phyloP scores from a whole-genome alignment of 192 early-diverging fungal genomes.

The Gonapodya sp. region DNA sequence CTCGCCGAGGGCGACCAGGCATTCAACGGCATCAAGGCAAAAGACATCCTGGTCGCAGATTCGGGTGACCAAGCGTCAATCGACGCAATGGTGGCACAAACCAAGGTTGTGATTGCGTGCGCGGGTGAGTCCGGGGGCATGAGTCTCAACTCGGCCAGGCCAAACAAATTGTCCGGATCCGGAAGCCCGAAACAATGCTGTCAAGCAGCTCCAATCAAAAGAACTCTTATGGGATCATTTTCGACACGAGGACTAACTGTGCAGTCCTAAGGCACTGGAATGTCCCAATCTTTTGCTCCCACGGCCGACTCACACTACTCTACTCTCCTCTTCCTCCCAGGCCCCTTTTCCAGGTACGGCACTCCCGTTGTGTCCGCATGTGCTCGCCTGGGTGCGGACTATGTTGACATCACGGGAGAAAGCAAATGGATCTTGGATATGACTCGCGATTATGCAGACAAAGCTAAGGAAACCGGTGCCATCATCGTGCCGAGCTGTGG shows the following conservation, averaged over 20 bases:
- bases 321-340: not conserved
- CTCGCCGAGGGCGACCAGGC: not conserved
- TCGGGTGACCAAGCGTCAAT: not conserved
- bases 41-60: not conserved
- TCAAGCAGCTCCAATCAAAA: too few relatives aligned
- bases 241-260: too few relatives aligned
- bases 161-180: not conserved
- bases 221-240: too few relatives aligned
- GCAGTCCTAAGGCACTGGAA: too few relatives aligned
- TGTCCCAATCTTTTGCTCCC: not conserved
- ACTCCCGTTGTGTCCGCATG: conserved; percentile 56
- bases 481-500: conserved; percentile 76
- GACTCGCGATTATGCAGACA: conserved; percentile 53
- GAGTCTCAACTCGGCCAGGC: not conserved
- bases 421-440: conserved; percentile 51
- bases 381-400: conserved; percentile 63
- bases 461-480: conserved; percentile 51
- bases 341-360: not conserved
- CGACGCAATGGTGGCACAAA: not conserved
- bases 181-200: not conserved
- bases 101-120: conserved; percentile 5
- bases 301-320: not conserved
- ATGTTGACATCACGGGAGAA: conserved; percentile 88
- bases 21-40: not conserved
- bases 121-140: not conserved